Conservation (phyloP, 108 stramenopile species). For the Skeletonema marinoi region DNA sequence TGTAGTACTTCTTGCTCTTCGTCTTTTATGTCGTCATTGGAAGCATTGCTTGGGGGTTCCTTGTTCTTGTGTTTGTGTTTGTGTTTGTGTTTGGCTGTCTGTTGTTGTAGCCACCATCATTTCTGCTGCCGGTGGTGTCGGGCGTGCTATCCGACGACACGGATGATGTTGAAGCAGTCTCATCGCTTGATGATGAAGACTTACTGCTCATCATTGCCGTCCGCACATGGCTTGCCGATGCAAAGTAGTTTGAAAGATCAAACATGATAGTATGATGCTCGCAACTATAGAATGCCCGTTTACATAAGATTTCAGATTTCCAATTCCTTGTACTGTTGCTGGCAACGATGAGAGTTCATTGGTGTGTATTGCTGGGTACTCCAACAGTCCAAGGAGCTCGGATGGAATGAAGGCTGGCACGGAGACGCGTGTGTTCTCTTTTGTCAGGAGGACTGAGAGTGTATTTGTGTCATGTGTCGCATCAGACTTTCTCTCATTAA, state of each 20-base stretch:
- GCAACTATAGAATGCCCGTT: not conserved
- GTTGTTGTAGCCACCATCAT: not conserved
- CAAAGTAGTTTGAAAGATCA: conserved; percentile 1
- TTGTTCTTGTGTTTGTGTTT: not conserved
- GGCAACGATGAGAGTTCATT: too few species aligned
- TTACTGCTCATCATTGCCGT: not conserved
- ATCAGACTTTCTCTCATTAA: too few species aligned
- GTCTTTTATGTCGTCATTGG: not conserved
- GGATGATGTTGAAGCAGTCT: not conserved
- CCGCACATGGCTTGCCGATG: too few species aligned
- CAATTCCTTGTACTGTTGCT: too few species aligned
- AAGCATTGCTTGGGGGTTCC: not conserved
- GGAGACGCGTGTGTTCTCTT: too few species aligned
- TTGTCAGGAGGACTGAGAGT: too few species aligned
- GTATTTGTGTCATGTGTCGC: too few species aligned
- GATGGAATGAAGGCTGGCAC: too few species aligned
- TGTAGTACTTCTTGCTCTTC: not conserved
- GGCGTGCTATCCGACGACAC: not conserved
- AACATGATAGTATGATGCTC: not conserved
- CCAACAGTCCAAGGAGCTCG: too few species aligned
- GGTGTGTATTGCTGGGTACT: too few species aligned
- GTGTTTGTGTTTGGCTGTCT: not conserved
- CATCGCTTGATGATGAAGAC: not conserved
- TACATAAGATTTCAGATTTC: too few species aligned
- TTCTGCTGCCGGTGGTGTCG: too few species aligned